A percentile compares a stretch with the other conserved stretches of the same genome.
Conservation (phyloP, 2,329 filamentous ascomycete species). For the Monascus ruber region DNA sequence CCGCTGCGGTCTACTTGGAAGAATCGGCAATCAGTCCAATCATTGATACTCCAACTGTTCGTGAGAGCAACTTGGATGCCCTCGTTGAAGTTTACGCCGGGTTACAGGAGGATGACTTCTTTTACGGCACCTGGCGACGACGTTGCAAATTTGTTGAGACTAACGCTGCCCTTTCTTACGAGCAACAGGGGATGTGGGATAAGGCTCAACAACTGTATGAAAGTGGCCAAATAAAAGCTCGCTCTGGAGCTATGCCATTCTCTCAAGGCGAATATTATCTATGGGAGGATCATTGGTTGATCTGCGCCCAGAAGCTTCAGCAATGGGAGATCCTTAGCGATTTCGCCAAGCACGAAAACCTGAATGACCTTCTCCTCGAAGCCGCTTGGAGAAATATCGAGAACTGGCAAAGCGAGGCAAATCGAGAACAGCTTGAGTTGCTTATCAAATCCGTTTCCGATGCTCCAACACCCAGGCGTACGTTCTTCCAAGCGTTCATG, state of each 20-base stretch:
- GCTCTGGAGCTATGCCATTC: constrained; percentile 91
- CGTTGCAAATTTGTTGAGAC: constrained; percentile 95
- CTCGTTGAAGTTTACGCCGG: constrained; percentile 86
- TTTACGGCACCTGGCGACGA: constrained; percentile 93
- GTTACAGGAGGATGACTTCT: constrained; percentile 89
- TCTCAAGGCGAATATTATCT: constrained; percentile 96
- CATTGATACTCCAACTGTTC: constrained; percentile 69
- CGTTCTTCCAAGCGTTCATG: constrained; percentile 99
- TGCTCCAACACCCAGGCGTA: constrained; percentile 81
- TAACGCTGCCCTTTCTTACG: constrained; percentile 91
- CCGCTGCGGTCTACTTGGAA: constrained; percentile 81
- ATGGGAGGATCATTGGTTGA: constrained; percentile 98
- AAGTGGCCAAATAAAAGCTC: constrained; percentile 88
- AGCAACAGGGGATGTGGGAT: constrained; percentile 99
- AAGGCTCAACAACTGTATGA: constrained; percentile 97
- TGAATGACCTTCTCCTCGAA: constrained; percentile 90
- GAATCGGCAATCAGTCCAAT: constrained; percentile 75
- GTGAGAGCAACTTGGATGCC: constrained; percentile 92
- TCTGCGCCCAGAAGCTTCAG: constrained; percentile 94
- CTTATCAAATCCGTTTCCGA: constrained; percentile 97
- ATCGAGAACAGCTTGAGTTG: constrained; percentile 78
- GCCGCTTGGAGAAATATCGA: constrained; percentile 93
- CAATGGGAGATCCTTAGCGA: constrained; percentile 98
- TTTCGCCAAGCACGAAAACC: constrained; percentile 97
- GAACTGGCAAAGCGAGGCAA: constrained; percentile 79